Evolutionary conservation across 139 green algal species (phyloP).

Genomic region (Chlorella sp.): DNA sequence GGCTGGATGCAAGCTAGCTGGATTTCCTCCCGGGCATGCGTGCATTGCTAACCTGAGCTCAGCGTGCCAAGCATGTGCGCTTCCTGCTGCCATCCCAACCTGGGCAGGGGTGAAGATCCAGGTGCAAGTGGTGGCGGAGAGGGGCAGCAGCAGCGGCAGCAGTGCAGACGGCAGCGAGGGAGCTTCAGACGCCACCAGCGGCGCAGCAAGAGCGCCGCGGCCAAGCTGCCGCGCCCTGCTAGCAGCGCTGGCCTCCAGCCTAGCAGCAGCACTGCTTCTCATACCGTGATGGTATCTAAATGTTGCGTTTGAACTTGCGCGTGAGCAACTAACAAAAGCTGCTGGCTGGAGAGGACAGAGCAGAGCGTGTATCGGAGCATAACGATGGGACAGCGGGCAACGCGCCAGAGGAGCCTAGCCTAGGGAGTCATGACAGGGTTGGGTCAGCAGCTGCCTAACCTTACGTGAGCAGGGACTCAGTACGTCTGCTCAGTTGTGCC

Average conservation of each 20-base stretch:
- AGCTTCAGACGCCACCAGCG: background rate
- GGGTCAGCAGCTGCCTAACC: too few species aligned
- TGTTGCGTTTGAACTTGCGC: too few species aligned
- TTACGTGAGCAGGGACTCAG: too few species aligned
- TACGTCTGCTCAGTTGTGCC: background rate
- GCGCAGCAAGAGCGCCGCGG: too few species aligned
- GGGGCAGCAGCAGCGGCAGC: background rate
- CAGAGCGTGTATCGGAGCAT: background rate
- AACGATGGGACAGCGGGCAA: too few species aligned
- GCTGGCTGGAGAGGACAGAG: background rate
- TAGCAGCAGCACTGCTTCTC: background rate
- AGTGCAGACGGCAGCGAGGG: background rate
- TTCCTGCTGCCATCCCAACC: too few species aligned
- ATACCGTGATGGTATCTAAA: too few species aligned
- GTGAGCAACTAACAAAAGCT: background rate
- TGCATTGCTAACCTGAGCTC: background rate
- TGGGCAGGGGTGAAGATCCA: constrained; percentile 18
- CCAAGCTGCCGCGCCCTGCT: background rate
- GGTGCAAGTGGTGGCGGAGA: constrained; percentile 16
- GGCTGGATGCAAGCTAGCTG: background rate
- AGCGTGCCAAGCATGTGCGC: background rate
- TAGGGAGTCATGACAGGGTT: too few species aligned
- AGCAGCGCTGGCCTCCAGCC: background rate
- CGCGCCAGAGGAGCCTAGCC: too few species aligned
- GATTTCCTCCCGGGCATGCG: background rate